Evolutionary conservation across 2,329 filamentous ascomycete species (phyloP).

Genomic region (Hansfordia pulvinata): DNA sequence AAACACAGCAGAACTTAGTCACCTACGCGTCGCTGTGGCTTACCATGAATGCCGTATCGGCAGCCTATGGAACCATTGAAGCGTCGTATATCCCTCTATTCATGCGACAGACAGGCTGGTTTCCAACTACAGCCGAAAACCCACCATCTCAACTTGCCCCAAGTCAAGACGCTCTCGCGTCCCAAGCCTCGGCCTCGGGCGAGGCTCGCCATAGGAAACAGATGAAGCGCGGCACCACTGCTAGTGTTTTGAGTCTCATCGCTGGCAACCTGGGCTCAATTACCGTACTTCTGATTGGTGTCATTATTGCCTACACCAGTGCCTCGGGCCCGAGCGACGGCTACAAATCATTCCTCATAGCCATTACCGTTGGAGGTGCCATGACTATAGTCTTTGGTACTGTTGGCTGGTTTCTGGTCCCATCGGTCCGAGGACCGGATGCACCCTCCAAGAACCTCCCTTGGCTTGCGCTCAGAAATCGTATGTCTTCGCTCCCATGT

Average conservation of each 20-base stretch:
- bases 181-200: constrained; percentile 1
- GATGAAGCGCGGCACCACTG: constrained; percentile 4
- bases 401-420: constrained; percentile 6
- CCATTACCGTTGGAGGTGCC: constrained; percentile 5
- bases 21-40: constrained; percentile 4
- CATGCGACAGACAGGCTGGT: constrained; percentile 6
- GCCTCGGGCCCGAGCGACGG: too few species aligned
- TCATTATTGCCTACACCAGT: constrained; percentile 5
- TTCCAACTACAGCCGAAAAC: constrained; percentile 1
- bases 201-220: constrained; percentile 5
- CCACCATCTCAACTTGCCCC: background rate
- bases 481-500: too few species aligned
- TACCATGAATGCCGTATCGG: constrained; percentile 4
- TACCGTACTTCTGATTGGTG: constrained; percentile 5
- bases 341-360: constrained; percentile 5
- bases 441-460: constrained; percentile 5
- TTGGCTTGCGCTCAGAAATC: constrained; percentile 5
- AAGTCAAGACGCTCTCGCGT: too few species aligned
- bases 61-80: constrained; percentile 5
- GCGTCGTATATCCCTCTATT: constrained; percentile 6
- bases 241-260: constrained; percentile 5
- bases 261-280: constrained; percentile 6
- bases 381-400: constrained; percentile 4
- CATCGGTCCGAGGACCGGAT: constrained; percentile 4
- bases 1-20: constrained; percentile 3